Percentiles rank a stretch among this genome's conserved stretches.
Evolutionary conservation across 202 grass and related monocot species (phyloP).

Genomic region (Carex arenaria): DNA sequence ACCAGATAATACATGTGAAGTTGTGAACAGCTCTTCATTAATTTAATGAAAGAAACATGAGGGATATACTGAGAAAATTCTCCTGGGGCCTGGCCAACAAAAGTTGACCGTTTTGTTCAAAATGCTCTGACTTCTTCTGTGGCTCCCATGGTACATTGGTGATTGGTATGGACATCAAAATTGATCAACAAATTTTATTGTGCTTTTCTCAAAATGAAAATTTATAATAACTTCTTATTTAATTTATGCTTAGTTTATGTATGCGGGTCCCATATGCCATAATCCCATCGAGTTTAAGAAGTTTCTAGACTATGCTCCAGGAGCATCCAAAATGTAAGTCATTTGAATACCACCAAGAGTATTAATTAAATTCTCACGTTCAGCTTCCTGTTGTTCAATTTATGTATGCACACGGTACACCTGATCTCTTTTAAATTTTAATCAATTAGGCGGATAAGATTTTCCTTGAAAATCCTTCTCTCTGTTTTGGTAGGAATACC

Average conservation of each 20-base stretch:
- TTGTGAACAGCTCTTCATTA: background rate
- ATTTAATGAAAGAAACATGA: background rate
- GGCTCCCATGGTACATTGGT: background rate
- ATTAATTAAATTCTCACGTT: background rate
- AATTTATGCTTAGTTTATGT: background rate
- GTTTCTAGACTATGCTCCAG: background rate
- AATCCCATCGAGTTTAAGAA: background rate
- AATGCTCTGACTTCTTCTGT: background rate
- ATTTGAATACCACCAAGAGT: background rate
- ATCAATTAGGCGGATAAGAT: background rate
- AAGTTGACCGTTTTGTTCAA: background rate
- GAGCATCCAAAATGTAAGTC: background rate
- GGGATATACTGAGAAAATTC: background rate
- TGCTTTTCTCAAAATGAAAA: background rate
- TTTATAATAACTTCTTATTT: background rate
- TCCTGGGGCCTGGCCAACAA: conserved; percentile 9
- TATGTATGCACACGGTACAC: background rate
- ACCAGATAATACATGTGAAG: background rate
- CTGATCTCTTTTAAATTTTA: background rate
- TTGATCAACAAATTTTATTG: background rate
- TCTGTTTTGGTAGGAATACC: background rate
- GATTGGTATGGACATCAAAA: background rate
- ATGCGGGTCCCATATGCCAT: background rate
- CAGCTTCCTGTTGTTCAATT: background rate
- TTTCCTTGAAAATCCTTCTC: background rate